Percentiles rank a stretch among this genome's conserved stretches.
Conservation (phyloP, 805 yeast species). For the Myxozyma udenii region DNA sequence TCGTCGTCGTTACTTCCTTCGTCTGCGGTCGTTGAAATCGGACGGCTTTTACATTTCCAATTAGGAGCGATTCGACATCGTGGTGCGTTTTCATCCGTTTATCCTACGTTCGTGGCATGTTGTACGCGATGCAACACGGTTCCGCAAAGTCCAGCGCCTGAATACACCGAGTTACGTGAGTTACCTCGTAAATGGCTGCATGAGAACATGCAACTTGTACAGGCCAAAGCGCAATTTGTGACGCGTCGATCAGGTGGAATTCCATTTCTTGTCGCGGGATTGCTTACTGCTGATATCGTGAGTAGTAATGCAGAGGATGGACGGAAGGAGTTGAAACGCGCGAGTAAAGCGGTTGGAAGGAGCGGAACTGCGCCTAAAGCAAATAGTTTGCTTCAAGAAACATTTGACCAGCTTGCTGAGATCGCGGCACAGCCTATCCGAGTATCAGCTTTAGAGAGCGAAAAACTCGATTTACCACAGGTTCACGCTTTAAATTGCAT, state of each 20-base stretch:
- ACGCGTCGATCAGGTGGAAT: conserved; percentile 92
- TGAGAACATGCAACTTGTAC: conserved; percentile 52
- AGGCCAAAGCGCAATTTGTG: conserved; percentile 61
- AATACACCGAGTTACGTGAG: conserved; percentile 35
- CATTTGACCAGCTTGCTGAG: conserved; percentile 51
- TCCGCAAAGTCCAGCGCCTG: conserved; percentile 10
- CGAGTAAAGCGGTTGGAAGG: not conserved
- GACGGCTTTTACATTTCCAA: conserved; percentile 40
- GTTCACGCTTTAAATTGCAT: conserved; percentile 91
- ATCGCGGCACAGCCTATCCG: conserved; percentile 55
- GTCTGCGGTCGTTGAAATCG: not conserved
- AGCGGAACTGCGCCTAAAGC: not conserved
- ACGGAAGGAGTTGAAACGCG: conserved; percentile 24
- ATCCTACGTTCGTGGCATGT: conserved; percentile 70
- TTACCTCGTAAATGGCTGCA: conserved; percentile 59
- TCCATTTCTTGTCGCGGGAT: conserved; percentile 73
- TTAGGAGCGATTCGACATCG: conserved; percentile 75
- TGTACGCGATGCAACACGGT: conserved; percentile 53
- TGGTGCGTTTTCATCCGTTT: conserved; percentile 87
- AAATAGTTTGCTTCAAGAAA: conserved; percentile 42
- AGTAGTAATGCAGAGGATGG: conserved; percentile 19
- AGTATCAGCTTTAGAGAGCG: conserved; percentile 47
- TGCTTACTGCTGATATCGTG: conserved; percentile 53
- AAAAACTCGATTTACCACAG: conserved; percentile 75
- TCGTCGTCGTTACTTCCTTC: not conserved